A percentile compares a stretch with the other conserved stretches of the same genome.
phyloP scores from a whole-genome alignment of 192 early-diverging fungal species.

The Globomyces pollinis-pini region DNA sequence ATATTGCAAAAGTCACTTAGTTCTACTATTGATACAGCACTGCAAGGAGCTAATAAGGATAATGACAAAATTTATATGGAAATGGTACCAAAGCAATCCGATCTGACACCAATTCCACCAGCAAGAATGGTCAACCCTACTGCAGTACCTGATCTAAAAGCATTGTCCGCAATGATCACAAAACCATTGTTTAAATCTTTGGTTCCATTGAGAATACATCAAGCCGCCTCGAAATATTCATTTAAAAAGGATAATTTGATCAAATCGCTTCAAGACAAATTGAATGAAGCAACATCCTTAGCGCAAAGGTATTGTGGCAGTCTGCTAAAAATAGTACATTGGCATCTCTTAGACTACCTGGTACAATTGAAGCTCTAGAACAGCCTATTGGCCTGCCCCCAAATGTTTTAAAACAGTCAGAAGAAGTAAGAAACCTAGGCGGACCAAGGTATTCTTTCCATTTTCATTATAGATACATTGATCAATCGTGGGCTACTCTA shows the following conservation, averaged over 20 bases:
- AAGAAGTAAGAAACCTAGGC: constrained; percentile 67
- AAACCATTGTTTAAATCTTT: constrained; percentile 75
- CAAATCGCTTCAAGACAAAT: constrained; percentile 51
- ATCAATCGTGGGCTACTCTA: constrained; percentile 59
- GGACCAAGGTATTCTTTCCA: too few species aligned
- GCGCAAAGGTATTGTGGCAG: constrained; percentile 55
- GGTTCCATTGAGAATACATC: constrained; percentile 87
- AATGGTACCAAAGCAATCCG: constrained; percentile 53
- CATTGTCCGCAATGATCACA: constrained; percentile 41
- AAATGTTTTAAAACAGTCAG: constrained; percentile 57
- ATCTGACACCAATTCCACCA: constrained; percentile 52
- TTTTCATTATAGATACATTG: constrained; percentile 42
- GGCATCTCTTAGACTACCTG: constrained; percentile 61
- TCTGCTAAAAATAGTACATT: constrained; percentile 42
- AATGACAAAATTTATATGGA: constrained; percentile 87
- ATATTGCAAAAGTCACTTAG: too few species aligned
- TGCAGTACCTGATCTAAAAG: constrained; percentile 58
- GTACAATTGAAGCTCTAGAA: constrained; percentile 61
- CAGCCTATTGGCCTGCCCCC: constrained; percentile 72
- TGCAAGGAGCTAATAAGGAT: constrained; percentile 72
- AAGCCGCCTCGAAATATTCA: constrained; percentile 79
- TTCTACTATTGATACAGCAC: constrained; percentile 10
- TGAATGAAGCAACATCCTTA: constrained; percentile 62
- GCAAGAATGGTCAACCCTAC: constrained; percentile 68
- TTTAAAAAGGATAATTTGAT: constrained; percentile 73